phyloP scores from a whole-genome alignment of 2,329 filamentous ascomycete genomes.

The Colletotrichum musae region DNA sequence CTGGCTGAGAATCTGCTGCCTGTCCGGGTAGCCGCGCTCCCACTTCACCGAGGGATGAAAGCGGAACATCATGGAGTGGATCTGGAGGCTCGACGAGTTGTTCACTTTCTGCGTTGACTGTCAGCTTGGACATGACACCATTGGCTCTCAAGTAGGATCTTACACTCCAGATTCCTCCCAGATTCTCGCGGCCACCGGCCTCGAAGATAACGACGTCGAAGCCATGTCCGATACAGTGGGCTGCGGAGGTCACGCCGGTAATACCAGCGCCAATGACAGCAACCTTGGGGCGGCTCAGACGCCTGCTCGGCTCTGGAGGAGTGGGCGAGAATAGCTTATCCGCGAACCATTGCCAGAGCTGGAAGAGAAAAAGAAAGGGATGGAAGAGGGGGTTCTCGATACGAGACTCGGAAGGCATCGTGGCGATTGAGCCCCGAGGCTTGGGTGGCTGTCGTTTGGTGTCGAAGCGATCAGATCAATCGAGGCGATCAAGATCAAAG shows the following conservation, averaged over 20 bases:
- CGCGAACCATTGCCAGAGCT: constrained; percentile 75
- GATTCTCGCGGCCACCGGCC: constrained; percentile 72
- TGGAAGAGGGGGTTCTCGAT: constrained; percentile 61
- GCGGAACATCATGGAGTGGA: constrained; percentile 89
- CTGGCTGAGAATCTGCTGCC: constrained; percentile 81
- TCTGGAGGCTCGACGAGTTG: constrained; percentile 85
- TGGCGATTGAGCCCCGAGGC: constrained; percentile 26
- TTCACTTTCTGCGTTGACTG: constrained; percentile 75
- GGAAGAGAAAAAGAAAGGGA: constrained; percentile 74
- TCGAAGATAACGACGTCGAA: constrained; percentile 89
- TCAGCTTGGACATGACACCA: constrained; percentile 16
- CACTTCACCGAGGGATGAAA: constrained; percentile 87
- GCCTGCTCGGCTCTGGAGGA: constrained; percentile 72
- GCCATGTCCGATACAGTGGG: constrained; percentile 88
- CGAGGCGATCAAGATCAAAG: too few species aligned
- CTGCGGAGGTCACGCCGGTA: constrained; percentile 82
- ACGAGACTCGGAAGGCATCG: constrained; percentile 51
- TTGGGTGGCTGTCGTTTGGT: background rate
- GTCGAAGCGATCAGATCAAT: too few species aligned
- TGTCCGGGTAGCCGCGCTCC: constrained; percentile 82
- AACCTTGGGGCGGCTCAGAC: constrained; percentile 74
- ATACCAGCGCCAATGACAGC: constrained; percentile 81
- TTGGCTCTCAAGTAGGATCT: constrained; percentile 45
- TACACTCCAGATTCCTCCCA: constrained; percentile 88
- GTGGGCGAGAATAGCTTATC: constrained; percentile 77